These are phyloP conservation scores for Leonotis leonurus DNA, from an alignment of 257 asterid genomes.

Conservation along the genomic window DNA sequence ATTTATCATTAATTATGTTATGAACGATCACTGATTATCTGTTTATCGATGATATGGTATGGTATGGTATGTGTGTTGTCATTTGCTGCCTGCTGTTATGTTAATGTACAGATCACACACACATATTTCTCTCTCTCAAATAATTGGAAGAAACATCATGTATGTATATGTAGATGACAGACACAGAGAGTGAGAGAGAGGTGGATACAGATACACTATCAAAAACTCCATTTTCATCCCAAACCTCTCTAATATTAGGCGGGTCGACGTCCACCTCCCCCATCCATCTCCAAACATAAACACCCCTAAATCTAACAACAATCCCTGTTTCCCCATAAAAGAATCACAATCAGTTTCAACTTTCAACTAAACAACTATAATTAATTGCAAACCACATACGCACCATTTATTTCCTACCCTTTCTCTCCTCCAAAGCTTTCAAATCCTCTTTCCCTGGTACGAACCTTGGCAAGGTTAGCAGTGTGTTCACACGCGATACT, in stretches of 20 bases:
- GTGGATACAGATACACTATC: slow-evolving; percentile 31
- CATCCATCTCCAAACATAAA: slow-evolving; percentile 18
- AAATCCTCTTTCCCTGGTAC: slow-evolving; percentile 44
- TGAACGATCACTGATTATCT: too few species aligned
- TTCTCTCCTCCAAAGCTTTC: slow-evolving; percentile 31
- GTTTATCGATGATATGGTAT: too few species aligned
- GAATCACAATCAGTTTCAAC: slow-evolving; percentile 16
- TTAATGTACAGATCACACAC: too few species aligned
- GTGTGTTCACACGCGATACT: slow-evolving; percentile 65
- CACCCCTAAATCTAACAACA: slow-evolving; percentile 15
- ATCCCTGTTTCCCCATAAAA: not conserved
- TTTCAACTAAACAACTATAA: not conserved
- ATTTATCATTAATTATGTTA: too few species aligned
- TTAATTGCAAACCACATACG: too few species aligned
- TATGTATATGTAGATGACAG: not conserved
- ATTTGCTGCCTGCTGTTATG: too few species aligned
- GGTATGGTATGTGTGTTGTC: too few species aligned
- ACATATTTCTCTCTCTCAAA: too few species aligned
- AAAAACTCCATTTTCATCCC: slow-evolving; percentile 53
- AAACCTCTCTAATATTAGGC: slow-evolving; percentile 50
- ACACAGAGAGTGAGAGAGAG: slow-evolving; percentile 10
- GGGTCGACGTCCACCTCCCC: slow-evolving; percentile 36
- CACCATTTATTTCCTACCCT: slow-evolving; percentile 31
- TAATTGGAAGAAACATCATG: not conserved
- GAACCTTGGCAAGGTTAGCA: slow-evolving; percentile 66